Percentiles rank a stretch among this genome's conserved stretches.
Evolutionary conservation across 2,329 filamentous ascomycete species (phyloP).

Genomic region (Pyrenochaeta sp.): DNA sequence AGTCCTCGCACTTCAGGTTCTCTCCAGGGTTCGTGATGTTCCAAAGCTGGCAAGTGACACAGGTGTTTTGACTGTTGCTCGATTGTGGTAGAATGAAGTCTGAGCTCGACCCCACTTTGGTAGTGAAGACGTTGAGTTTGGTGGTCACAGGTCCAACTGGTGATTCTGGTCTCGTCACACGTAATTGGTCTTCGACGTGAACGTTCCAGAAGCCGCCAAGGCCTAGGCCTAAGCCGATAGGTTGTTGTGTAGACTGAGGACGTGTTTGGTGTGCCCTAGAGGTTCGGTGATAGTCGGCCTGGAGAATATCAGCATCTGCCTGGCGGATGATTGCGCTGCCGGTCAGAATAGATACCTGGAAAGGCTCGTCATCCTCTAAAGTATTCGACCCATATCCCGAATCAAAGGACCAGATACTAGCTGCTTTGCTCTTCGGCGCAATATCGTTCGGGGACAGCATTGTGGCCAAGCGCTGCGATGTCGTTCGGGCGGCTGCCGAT

Average conservation of each 20-base stretch:
- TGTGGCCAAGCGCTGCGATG: constrained; percentile 8
- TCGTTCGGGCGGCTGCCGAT: not conserved
- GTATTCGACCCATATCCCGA: constrained; percentile 43
- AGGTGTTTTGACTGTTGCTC: constrained; percentile 13
- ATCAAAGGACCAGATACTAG: constrained; percentile 44
- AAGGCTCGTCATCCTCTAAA: constrained; percentile 23
- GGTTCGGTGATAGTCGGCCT: constrained; percentile 15
- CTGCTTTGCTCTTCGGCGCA: constrained; percentile 28
- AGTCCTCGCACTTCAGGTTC: constrained; percentile 32
- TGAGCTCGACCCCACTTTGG: constrained; percentile 16
- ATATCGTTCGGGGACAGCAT: constrained; percentile 38
- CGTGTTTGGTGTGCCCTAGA: constrained; percentile 2
- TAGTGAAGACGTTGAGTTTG: constrained; percentile 32
- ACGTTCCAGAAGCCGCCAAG: constrained; percentile 17
- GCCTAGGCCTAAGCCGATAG: constrained; percentile 8
- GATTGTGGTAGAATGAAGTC: constrained; percentile 17
- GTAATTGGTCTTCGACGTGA: constrained; percentile 17
- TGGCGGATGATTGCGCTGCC: not conserved
- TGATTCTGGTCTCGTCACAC: constrained; percentile 10
- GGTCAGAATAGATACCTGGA: constrained; percentile 10
- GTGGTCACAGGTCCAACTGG: constrained; percentile 29
- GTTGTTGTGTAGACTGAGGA: not conserved
- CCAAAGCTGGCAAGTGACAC: constrained; percentile 37
- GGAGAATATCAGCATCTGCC: constrained; percentile 11
- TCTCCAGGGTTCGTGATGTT: constrained; percentile 31